Evolutionary conservation across 1,284 basidiomycete species (phyloP).

Genomic region (Pascua sp.): DNA sequence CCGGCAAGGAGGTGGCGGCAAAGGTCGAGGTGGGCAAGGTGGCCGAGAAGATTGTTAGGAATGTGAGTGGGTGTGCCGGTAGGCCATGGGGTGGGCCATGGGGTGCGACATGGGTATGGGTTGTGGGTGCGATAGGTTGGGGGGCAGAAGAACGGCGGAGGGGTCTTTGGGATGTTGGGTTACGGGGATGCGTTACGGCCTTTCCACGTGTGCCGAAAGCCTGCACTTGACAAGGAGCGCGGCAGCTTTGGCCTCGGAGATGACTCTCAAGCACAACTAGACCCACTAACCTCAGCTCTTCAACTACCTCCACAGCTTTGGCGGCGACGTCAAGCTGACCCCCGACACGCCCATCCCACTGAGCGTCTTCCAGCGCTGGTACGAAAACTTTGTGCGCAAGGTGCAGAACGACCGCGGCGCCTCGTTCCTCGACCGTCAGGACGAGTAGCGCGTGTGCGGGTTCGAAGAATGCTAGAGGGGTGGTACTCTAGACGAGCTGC

Average conservation of each 20-base stretch:
- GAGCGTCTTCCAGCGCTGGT: slow-evolving; percentile 72
- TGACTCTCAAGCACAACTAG: slow-evolving; percentile 12
- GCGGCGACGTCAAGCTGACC: slow-evolving; percentile 52
- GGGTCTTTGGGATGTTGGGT: too few relatives aligned
- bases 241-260: too few relatives aligned
- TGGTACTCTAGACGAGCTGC: neutral
- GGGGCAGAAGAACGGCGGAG: too few relatives aligned
- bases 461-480: neutral
- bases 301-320: slow-evolving; percentile 78
- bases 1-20: slow-evolving; percentile 26
- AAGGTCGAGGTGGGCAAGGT: slow-evolving; percentile 42
- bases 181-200: too few relatives aligned
- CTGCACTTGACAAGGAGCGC: too few relatives aligned
- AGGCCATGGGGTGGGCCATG: neutral
- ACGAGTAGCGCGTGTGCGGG: slow-evolving; percentile 38
- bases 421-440: slow-evolving; percentile 69
- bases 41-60: slow-evolving; percentile 49
- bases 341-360: slow-evolving; percentile 71
- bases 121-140: too few relatives aligned
- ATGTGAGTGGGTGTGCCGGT: slow-evolving; percentile 40
- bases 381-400: slow-evolving; percentile 72
- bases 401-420: slow-evolving; percentile 63
- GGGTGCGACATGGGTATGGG: too few relatives aligned
- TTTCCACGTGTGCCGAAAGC: too few relatives aligned
- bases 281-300: slow-evolving; percentile 58